phyloP scores from a whole-genome alignment of 106 monocot genomes.

The Dendrobium chrysotoxum region DNA sequence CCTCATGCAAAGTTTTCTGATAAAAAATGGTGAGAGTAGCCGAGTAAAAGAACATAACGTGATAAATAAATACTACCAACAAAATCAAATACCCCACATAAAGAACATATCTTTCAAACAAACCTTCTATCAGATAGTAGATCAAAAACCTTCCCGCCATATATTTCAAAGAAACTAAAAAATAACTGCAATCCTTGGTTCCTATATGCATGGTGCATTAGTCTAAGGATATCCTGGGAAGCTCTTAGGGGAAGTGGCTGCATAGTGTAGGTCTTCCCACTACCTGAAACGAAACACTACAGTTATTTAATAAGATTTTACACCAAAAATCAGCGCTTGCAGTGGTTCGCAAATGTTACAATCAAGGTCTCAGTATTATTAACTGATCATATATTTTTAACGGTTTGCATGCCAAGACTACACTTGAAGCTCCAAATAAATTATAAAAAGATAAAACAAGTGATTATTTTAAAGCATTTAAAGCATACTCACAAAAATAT shows the following conservation, averaged over 20 bases:
- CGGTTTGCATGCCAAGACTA: background rate
- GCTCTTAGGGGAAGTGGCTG: conserved; percentile 89
- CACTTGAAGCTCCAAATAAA: background rate
- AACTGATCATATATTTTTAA: background rate
- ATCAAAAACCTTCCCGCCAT: conserved; percentile 96
- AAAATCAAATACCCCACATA: too few species aligned
- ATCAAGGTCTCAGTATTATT: background rate
- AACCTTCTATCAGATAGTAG: conserved; percentile 89
- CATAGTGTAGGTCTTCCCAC: conserved; percentile 99
- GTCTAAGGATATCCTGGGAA: conserved; percentile 81
- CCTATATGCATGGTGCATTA: conserved; percentile 72
- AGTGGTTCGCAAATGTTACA: background rate
- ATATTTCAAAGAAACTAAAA: conserved; percentile 99
- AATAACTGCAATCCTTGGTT: conserved; percentile 88
- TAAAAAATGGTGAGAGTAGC: background rate
- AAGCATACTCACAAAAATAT: too few species aligned
- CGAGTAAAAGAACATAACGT: background rate
- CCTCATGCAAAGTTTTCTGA: conserved; percentile 96
- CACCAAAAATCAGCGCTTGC: background rate
- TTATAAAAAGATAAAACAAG: background rate
- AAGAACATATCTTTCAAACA: conserved; percentile 3
- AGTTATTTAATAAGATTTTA: background rate
- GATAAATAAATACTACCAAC: background rate
- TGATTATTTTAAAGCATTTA: too few species aligned
- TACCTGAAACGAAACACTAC: conserved; percentile 45